Conservation (phyloP, 163 green algal genomes). For the Volvox carteri region DNA sequence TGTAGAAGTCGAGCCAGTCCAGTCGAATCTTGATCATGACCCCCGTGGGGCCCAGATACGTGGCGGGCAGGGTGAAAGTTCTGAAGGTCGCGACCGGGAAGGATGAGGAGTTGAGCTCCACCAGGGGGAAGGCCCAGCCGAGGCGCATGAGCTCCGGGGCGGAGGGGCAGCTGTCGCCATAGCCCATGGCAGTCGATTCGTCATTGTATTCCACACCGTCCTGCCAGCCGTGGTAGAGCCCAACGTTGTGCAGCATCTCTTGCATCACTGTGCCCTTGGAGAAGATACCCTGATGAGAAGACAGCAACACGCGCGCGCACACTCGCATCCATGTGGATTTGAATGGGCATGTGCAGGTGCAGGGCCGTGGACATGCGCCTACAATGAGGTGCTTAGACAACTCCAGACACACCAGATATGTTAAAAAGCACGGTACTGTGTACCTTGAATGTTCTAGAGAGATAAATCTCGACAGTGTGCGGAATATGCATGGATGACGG, state of each 20-base stretch:
- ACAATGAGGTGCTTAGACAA: neutral
- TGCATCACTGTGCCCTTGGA: slow-evolving; percentile 33
- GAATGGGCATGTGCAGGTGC: neutral
- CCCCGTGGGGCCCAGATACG: neutral
- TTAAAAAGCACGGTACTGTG: neutral
- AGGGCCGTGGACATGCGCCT: neutral
- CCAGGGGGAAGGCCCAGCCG: neutral
- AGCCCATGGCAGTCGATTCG: slow-evolving; percentile 20
- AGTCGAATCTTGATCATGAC: slow-evolving; percentile 1
- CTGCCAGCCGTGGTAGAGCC: slow-evolving; percentile 16
- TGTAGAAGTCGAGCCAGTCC: slow-evolving; percentile 34
- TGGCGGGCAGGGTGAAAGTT: slow-evolving; percentile 18
- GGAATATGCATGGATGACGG: too few relatives aligned
- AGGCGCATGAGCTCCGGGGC: slow-evolving; percentile 39
- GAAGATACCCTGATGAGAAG: slow-evolving; percentile 13
- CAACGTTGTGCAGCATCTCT: slow-evolving; percentile 38
- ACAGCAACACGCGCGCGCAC: neutral
- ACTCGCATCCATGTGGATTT: neutral
- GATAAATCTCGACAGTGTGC: too few relatives aligned
- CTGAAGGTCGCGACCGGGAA: neutral
- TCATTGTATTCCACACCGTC: slow-evolving; percentile 25
- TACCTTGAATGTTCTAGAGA: too few relatives aligned
- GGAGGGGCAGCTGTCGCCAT: slow-evolving; percentile 18
- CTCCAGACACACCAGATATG: neutral
- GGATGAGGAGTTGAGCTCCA: neutral